Percentiles rank a stretch among this genome's conserved stretches.
Evolutionary conservation across 2,329 filamentous ascomycete species (phyloP).

Genomic region (Sordariomycetes sp.): DNA sequence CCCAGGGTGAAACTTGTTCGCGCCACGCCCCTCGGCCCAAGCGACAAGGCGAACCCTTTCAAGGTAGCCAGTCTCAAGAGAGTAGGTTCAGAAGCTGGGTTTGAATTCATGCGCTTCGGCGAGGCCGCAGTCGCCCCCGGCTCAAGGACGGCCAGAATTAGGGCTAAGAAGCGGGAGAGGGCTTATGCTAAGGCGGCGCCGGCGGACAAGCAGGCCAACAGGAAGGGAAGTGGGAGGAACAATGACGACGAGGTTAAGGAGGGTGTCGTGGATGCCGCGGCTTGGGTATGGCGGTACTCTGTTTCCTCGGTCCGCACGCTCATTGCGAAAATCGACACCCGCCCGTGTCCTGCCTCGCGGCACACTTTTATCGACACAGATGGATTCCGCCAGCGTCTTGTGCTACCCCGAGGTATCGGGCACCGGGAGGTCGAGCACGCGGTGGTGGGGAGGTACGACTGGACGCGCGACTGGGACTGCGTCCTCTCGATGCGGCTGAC

Average conservation of each 20-base stretch:
- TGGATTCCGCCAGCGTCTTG: neutral
- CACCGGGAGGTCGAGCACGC: neutral
- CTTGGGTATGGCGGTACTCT: neutral
- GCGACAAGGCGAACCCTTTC: neutral
- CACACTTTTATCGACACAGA: neutral
- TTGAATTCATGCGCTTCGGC: neutral
- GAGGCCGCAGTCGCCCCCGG: neutral
- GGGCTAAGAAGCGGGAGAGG: neutral
- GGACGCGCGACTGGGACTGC: neutral
- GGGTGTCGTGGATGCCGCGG: neutral
- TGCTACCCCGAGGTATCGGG: neutral
- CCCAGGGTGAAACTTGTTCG: too few species aligned
- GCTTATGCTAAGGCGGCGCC: neutral
- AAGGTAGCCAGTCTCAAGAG: neutral
- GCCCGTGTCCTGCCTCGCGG: neutral
- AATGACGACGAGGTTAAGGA: neutral
- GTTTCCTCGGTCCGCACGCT: neutral
- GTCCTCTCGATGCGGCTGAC: neutral
- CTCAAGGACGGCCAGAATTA: neutral
- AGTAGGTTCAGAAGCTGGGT: too few species aligned
- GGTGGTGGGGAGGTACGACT: neutral
- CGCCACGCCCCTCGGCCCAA: too few species aligned
- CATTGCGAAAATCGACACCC: neutral
- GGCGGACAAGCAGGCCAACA: neutral
- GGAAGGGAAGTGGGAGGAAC: neutral